phyloP scores from a whole-genome alignment of 163 green algal genomes.

The Chlorella variabilis region DNA sequence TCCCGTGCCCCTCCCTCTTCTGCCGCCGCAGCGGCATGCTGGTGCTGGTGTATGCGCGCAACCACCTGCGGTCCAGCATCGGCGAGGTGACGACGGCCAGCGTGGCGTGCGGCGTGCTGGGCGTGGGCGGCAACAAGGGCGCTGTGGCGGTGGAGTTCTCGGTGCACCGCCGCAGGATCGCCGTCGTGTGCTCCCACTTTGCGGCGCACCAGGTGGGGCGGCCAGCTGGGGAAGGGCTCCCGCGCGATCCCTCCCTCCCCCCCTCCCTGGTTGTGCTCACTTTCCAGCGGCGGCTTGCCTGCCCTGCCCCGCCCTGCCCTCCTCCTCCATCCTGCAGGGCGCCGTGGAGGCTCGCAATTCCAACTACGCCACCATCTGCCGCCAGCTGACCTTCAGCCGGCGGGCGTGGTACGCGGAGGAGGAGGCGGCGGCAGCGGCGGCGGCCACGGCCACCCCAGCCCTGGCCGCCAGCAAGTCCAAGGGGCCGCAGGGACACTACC shows the following conservation, averaged over 20 bases:
- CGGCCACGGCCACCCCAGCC: neutral
- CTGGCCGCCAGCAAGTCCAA: neutral
- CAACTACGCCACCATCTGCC: conserved; percentile 84
- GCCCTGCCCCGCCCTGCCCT: neutral
- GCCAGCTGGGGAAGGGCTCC: neutral
- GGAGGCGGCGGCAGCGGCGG: neutral
- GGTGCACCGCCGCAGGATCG: conserved; percentile 76
- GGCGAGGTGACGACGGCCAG: conserved; percentile 79
- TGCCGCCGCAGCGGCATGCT: conserved; percentile 69
- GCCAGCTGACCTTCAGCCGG: conserved; percentile 71
- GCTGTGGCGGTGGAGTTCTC: conserved; percentile 85
- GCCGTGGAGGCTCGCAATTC: conserved; percentile 84
- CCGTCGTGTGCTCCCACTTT: conserved; percentile 92
- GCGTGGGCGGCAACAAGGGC: conserved; percentile 96
- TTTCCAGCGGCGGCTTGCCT: neutral
- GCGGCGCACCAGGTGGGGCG: conserved; percentile 85
- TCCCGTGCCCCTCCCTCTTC: too few relatives aligned
- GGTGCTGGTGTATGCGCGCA: conserved; percentile 75
- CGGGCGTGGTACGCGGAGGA: conserved; percentile 44
- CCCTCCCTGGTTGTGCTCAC: neutral
- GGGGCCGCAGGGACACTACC: neutral
- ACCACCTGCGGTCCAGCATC: conserved; percentile 59
- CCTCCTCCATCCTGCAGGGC: conserved; percentile 48
- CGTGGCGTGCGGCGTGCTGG: conserved; percentile 90
- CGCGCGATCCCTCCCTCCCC: neutral